Evolutionary conservation across 805 yeast genomes (phyloP).

Genomic region (Wickerhamiella azymoides): DNA sequence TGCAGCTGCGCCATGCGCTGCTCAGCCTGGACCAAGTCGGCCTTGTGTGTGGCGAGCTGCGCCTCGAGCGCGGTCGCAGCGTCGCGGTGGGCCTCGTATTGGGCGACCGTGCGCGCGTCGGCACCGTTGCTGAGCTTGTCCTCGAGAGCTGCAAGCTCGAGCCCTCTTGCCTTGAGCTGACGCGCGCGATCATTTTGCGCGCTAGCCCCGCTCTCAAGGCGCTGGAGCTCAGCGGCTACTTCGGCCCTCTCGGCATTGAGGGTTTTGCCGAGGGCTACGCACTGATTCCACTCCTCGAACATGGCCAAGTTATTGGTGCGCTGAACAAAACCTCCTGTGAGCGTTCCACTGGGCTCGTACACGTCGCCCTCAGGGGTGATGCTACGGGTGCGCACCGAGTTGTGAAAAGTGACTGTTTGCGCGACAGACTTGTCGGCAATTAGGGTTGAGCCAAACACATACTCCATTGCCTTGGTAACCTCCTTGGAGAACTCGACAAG

Average conservation of each 20-base stretch:
- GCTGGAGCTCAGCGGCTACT: neutral
- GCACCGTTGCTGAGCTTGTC: neutral
- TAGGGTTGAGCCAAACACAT: slow-evolving; percentile 80
- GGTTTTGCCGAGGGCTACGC: neutral
- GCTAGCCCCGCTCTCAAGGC: neutral
- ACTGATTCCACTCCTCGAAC: slow-evolving; percentile 13
- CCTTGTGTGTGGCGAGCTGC: neutral
- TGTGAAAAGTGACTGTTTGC: slow-evolving; percentile 74
- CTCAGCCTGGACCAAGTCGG: slow-evolving; percentile 19
- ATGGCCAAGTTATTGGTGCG: neutral
- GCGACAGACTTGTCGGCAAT: slow-evolving; percentile 89
- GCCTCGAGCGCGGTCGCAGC: slow-evolving; percentile 1
- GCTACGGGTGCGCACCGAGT: slow-evolving; percentile 61
- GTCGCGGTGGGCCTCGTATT: neutral
- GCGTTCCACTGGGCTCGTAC: slow-evolving; percentile 90
- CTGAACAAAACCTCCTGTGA: slow-evolving; percentile 72
- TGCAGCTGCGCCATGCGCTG: slow-evolving; percentile 42
- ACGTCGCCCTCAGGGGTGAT: slow-evolving; percentile 88
- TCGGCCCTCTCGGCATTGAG: neutral
- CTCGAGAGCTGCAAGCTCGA: neutral
- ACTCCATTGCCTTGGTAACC: slow-evolving; percentile 72
- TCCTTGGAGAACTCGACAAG: slow-evolving; percentile 61
- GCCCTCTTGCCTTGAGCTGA: neutral
- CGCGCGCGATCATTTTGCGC: neutral
- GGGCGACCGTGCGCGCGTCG: neutral